A percentile compares a stretch with the other conserved stretches of the same genome.
Conservation (phyloP, 768 basidiomycete genomes). For the Xerocomus spinulosus region DNA sequence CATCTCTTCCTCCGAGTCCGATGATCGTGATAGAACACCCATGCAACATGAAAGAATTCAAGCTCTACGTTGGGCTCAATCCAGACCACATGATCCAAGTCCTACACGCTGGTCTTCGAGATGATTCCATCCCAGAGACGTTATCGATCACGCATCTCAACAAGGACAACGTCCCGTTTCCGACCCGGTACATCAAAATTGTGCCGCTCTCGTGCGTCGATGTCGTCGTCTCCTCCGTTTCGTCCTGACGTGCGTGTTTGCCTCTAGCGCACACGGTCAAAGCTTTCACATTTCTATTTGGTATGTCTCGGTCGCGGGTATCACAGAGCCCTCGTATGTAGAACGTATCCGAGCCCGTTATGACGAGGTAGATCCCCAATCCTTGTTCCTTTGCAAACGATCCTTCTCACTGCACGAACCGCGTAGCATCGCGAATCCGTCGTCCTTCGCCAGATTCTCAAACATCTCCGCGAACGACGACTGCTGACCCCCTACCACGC, state of each 20-base stretch:
- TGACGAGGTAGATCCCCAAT: constrained; percentile 52
- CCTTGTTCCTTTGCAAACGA: neutral
- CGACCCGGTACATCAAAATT: constrained; percentile 69
- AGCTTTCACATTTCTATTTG: constrained; percentile 80
- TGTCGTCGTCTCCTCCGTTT: neutral
- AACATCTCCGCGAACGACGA: constrained; percentile 69
- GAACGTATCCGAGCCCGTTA: constrained; percentile 48
- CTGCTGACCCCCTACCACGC: constrained; percentile 55
- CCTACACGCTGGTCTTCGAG: constrained; percentile 58
- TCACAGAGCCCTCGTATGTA: constrained; percentile 53
- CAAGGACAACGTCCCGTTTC: constrained; percentile 51
- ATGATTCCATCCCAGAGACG: constrained; percentile 60
- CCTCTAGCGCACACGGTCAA: constrained; percentile 57
- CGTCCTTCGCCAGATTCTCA: constrained; percentile 50
- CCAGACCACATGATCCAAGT: constrained; percentile 67
- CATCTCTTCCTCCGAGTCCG: neutral
- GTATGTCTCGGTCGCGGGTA: constrained; percentile 62
- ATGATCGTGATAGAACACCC: constrained; percentile 66
- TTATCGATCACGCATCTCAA: constrained; percentile 58
- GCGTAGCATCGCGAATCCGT: constrained; percentile 60
- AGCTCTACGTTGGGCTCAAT: constrained; percentile 59
- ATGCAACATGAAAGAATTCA: constrained; percentile 84
- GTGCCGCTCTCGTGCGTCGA: constrained; percentile 63
- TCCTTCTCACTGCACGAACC: neutral
- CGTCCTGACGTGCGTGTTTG: neutral